phyloP scores from a whole-genome alignment of 345 rosid genomes.

The Psidium friedrichsthalianum region DNA sequence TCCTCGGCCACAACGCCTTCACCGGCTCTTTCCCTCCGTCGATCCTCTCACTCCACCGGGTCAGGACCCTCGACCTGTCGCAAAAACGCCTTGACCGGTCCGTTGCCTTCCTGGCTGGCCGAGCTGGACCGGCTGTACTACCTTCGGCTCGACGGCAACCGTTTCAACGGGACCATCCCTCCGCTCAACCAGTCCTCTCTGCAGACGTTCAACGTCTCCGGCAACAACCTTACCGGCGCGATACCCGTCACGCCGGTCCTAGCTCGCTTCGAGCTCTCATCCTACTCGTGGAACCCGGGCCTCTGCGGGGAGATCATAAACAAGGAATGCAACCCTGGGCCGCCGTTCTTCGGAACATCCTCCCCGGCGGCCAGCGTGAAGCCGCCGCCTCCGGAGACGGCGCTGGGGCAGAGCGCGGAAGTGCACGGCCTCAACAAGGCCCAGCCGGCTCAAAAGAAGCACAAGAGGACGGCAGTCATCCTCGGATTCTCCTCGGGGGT shows the following conservation, averaged over 20 bases:
- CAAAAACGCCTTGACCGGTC: conserved; percentile 51
- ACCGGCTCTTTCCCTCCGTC: conserved; percentile 65
- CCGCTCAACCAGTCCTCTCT: conserved; percentile 74
- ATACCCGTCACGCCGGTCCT: conserved; percentile 57
- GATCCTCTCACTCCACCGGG: conserved; percentile 38
- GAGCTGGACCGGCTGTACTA: conserved; percentile 32
- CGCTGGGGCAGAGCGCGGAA: conserved; percentile 39
- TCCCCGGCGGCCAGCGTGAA: conserved; percentile 7
- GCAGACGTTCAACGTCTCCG: conserved; percentile 50
- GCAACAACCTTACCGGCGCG: conserved; percentile 56
- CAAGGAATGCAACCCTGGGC: conserved; percentile 52
- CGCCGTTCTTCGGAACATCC: conserved; percentile 48
- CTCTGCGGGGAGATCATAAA: conserved; percentile 87
- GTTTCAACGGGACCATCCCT: conserved; percentile 57
- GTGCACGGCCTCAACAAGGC: conserved; percentile 28
- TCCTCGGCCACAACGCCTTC: conserved; percentile 60
- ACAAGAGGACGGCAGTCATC: conserved; percentile 28
- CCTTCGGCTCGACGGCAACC: conserved; percentile 56
- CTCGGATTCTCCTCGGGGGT: conserved; percentile 46
- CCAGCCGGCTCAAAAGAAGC: conserved; percentile 16
- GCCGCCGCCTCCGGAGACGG: conserved; percentile 33
- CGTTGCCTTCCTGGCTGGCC: conserved; percentile 31
- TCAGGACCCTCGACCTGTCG: conserved; percentile 61
- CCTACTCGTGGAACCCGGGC: conserved; percentile 53
- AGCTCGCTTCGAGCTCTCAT: conserved; percentile 40